Conservation (phyloP, 805 yeast species). For the Middelhovenomyces tepae region DNA sequence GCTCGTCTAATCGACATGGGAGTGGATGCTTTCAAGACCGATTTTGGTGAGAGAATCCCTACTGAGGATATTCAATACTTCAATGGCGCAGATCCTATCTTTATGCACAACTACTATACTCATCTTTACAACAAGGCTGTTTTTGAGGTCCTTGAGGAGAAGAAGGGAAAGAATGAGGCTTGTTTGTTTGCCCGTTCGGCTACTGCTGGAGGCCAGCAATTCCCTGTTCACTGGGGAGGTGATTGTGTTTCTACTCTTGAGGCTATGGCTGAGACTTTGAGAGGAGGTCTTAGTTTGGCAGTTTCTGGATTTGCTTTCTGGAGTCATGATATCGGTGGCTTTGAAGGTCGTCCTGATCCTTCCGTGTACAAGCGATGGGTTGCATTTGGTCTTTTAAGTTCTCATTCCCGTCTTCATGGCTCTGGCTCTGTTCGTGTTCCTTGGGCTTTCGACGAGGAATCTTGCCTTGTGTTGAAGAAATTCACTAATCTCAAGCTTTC, state of each 20-base stretch:
- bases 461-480: constrained; percentile 26
- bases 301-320: constrained; percentile 32
- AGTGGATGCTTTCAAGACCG: constrained; percentile 33
- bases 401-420: constrained; percentile 34
- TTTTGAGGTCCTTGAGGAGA: constrained; percentile 28
- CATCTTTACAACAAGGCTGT: constrained; percentile 29
- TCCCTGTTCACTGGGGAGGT: constrained; percentile 37
- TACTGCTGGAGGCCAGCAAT: constrained; percentile 31
- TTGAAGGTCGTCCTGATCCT: constrained; percentile 32
- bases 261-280: constrained; percentile 32
- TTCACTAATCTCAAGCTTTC: constrained; percentile 29
- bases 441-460: constrained; percentile 33
- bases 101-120: constrained; percentile 33
- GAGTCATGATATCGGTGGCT: constrained; percentile 35
- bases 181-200: constrained; percentile 33
- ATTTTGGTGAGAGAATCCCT: constrained; percentile 34
- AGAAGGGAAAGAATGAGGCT: constrained; percentile 27
- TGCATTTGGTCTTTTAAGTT: constrained; percentile 32
- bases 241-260: constrained; percentile 32
- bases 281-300: constrained; percentile 31
- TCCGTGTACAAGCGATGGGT: constrained; percentile 34
- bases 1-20: constrained; percentile 27
- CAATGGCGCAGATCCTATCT: constrained; percentile 27
- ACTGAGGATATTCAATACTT: constrained; percentile 25
- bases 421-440: constrained; percentile 32